Evolutionary conservation across 2,329 filamentous ascomycete species (phyloP).

Genomic region (Ophiostoma perfectum): DNA sequence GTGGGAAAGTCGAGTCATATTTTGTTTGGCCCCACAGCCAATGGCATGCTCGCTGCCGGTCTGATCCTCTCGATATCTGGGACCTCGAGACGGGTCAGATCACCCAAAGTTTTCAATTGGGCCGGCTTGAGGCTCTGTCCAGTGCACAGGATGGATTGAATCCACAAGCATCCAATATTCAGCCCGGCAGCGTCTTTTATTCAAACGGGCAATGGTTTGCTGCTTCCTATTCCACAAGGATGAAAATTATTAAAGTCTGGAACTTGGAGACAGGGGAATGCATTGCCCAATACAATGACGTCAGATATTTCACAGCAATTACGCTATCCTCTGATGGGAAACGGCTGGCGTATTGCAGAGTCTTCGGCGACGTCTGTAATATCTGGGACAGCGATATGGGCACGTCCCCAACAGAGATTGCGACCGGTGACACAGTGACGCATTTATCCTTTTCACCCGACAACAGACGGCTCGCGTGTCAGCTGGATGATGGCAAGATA

Average conservation of each 20-base stretch:
- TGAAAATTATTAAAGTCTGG: background rate
- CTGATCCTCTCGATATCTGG: background rate
- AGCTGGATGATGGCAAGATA: background rate
- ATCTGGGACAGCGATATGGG: no score
- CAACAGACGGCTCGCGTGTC: background rate
- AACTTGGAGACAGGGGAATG: background rate
- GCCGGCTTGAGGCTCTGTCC: background rate
- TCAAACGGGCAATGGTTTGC: slow-evolving; percentile 1
- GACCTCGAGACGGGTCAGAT: background rate
- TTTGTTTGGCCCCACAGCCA: background rate
- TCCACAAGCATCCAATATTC: background rate
- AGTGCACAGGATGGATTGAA: no score
- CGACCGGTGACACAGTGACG: no score
- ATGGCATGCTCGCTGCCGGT: background rate
- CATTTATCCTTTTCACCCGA: background rate
- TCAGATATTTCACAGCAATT: background rate
- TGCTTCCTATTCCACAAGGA: background rate
- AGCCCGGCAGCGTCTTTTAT: background rate
- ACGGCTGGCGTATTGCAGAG: background rate
- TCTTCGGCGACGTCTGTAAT: no score
- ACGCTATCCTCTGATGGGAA: background rate
- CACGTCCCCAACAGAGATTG: no score
- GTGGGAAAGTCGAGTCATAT: no score
- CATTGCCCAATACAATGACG: background rate
- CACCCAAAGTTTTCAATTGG: background rate